These are phyloP conservation scores for Anisodus tanguticus DNA, from an alignment of 257 asterid species.

Conservation along the genomic window DNA sequence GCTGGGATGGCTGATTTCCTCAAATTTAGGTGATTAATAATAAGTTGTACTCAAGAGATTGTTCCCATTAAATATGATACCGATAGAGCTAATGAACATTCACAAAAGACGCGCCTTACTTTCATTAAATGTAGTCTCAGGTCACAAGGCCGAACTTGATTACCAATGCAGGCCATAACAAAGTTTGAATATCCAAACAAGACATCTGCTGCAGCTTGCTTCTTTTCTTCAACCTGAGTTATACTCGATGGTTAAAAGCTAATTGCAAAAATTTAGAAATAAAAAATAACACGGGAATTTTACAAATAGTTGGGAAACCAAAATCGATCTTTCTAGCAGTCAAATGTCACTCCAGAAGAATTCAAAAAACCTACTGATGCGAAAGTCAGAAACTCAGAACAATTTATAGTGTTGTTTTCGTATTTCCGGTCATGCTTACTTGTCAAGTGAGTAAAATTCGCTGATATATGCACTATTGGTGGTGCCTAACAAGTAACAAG, in stretches of 20 bases:
- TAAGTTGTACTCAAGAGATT: background rate
- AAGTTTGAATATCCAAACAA: constrained; percentile 76
- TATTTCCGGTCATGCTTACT: background rate
- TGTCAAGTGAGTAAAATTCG: background rate
- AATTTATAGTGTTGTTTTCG: background rate
- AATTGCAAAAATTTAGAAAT: no score
- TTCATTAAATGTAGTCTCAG: constrained; percentile 89
- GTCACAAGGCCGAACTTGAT: constrained; percentile 90
- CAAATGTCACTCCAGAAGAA: background rate
- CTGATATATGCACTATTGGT: background rate
- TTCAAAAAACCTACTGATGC: background rate
- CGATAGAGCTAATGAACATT: background rate
- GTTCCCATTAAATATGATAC: background rate
- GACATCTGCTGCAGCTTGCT: constrained; percentile 95
- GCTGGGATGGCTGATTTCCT: background rate
- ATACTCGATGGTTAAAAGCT: background rate
- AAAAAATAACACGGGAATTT: no score
- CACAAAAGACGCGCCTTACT: constrained; percentile 44
- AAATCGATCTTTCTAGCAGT: background rate
- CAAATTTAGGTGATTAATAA: background rate
- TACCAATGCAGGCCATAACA: constrained; percentile 78
- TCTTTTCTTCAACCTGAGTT: constrained; percentile 71
- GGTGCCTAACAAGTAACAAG: background rate
- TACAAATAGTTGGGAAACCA: background rate
- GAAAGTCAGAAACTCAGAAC: background rate